phyloP scores from a whole-genome alignment of 169 alveolate genomes.

The Plasmodium adleri region DNA sequence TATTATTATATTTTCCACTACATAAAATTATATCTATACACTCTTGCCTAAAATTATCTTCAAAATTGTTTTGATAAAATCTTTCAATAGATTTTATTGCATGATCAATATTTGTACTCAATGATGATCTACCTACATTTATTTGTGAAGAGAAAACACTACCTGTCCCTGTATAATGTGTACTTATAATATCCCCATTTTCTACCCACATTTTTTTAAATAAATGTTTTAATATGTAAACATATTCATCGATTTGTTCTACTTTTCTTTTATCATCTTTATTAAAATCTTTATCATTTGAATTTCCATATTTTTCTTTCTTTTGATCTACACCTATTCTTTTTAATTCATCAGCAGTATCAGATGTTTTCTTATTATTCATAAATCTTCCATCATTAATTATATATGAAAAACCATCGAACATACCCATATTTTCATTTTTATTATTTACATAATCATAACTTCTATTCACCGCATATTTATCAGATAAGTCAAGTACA shows the following conservation, averaged over 20 bases:
- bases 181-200: conserved; percentile 93
- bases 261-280: conserved; percentile 2
- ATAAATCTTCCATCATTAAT: neutral
- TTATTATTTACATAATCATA: conserved; percentile 25
- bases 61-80: conserved; percentile 89
- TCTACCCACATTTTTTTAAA: conserved; percentile 94
- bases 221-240: conserved; percentile 79
- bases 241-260: conserved; percentile 54
- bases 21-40: conserved; percentile 89
- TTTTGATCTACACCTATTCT: conserved; percentile 25
- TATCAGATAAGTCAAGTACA: conserved; percentile 42
- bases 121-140: conserved; percentile 90
- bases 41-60: conserved; percentile 91
- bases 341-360: neutral
- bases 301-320: conserved; percentile 13
- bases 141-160: conserved; percentile 94
- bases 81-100: conserved; percentile 90
- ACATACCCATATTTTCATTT: neutral
- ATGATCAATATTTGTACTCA: conserved; percentile 90
- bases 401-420: conserved; percentile 31
- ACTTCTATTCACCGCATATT: conserved; percentile 1
- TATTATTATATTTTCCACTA: conserved; percentile 79
- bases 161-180: conserved; percentile 95
- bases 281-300: conserved; percentile 12
- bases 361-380: neutral